phyloP scores from a whole-genome alignment of 805 yeast species.

The Kodamaea kaohsiungensis region DNA sequence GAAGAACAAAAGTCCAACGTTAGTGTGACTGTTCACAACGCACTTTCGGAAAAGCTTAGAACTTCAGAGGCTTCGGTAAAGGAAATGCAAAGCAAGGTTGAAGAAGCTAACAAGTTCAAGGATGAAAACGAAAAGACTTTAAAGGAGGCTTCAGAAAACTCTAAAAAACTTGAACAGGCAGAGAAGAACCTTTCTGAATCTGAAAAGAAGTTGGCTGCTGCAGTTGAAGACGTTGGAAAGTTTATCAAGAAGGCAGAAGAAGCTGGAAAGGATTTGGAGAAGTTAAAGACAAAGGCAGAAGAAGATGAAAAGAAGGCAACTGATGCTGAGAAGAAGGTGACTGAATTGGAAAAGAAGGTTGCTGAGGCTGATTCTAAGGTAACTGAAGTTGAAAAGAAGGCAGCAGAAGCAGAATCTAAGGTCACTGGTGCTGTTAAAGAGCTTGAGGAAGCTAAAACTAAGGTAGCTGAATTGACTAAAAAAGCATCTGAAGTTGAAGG shows the following conservation, averaged over 20 bases:
- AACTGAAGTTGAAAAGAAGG: not conserved
- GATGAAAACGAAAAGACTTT: not conserved
- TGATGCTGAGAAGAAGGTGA: not conserved
- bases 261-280: not conserved
- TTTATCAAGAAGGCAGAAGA: not conserved
- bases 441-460: not conserved
- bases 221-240: not conserved
- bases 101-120: not conserved
- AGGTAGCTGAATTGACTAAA: not conserved
- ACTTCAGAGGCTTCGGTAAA: not conserved
- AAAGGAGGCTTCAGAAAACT: not conserved
- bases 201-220: not conserved
- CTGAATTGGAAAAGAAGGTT: not conserved
- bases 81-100: not conserved
- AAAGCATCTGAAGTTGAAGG: slow-evolving; percentile 1
- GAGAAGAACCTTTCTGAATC: too few species aligned
- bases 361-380: not conserved
- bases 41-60: not conserved
- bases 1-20: not conserved
- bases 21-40: not conserved
- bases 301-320: not conserved
- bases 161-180: not conserved
- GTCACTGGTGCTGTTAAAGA: not conserved
- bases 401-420: not conserved
- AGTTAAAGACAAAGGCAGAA: not conserved